These are phyloP conservation scores for Syncephalastrum racemosum DNA, from an alignment of 371 early-diverging fungal genomes.

Conservation along the genomic window DNA sequence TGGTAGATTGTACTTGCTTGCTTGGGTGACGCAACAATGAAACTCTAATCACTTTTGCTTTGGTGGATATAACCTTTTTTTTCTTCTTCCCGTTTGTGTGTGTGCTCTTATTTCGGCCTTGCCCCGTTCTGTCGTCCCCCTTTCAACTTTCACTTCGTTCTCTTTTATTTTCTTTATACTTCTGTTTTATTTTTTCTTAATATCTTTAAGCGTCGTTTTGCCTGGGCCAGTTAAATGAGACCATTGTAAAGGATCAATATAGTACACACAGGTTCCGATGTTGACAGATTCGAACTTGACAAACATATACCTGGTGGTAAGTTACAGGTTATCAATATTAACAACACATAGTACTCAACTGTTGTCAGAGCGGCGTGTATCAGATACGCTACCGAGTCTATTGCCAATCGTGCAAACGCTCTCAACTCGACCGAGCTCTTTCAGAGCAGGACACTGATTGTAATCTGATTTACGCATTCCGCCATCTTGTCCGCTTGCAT, in stretches of 20 bases:
- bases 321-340: neutral
- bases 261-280: conserved; percentile 25
- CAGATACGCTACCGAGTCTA: conserved; percentile 53
- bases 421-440: conserved; percentile 20
- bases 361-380: conserved; percentile 44
- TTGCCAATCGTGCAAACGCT: conserved; percentile 30
- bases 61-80: too few relatives aligned
- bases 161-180: neutral
- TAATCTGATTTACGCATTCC: conserved; percentile 32
- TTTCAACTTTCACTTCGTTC: conserved; percentile 5
- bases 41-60: too few relatives aligned
- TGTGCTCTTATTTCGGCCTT: too few relatives aligned
- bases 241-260: neutral
- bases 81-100: too few relatives aligned
- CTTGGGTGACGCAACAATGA: too few relatives aligned
- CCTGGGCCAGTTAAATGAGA: conserved; percentile 13
- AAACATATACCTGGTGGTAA: conserved; percentile 53
- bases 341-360: too few relatives aligned
- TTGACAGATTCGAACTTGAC: conserved; percentile 52
- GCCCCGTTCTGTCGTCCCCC: neutral
- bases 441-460: conserved; percentile 5
- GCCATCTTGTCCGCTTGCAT: conserved; percentile 23
- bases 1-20: too few relatives aligned
- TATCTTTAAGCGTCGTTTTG: neutral
- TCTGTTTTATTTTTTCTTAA: conserved; percentile 2